Percentiles rank a stretch among this genome's conserved stretches.
phyloP scores from a whole-genome alignment of 1,139 yeast species.

The Nakaseomyces sp. region DNA sequence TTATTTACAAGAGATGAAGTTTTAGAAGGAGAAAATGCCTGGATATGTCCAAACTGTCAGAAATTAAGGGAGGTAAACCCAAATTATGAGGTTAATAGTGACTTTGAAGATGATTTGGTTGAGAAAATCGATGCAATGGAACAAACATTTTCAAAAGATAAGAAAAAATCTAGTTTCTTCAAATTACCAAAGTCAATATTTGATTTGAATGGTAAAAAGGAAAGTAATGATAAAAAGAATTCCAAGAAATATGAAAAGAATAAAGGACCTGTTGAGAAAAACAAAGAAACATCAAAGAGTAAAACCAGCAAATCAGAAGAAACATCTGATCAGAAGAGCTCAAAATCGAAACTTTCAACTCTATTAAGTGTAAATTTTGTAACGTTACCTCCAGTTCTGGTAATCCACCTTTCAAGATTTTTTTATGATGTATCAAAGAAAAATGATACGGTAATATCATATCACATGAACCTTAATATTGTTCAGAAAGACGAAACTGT shows the following conservation, averaged over 20 bases:
- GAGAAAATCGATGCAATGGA: not conserved
- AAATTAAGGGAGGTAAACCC: not conserved
- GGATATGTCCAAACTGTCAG: conserved; percentile 62
- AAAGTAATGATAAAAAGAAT: not conserved
- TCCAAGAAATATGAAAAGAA: not conserved
- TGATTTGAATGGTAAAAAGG: not conserved
- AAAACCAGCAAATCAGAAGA: conserved; percentile 6
- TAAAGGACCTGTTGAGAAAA: not conserved
- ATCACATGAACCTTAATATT: conserved; percentile 45
- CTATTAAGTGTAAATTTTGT: conserved; percentile 50
- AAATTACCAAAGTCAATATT: not conserved
- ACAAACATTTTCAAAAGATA: not conserved
- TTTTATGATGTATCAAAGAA: conserved; percentile 47
- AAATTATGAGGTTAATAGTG: not conserved
- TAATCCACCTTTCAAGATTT: conserved; percentile 54
- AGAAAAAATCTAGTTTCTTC: not conserved
- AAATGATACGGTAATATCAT: conserved; percentile 42
- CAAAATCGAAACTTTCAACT: conserved; percentile 29
- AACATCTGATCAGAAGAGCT: not conserved
- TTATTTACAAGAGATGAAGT: conserved; percentile 59
- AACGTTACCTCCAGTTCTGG: conserved; percentile 50
- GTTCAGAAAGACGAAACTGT: conserved; percentile 33
- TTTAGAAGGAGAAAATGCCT: conserved; percentile 58
- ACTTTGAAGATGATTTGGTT: not conserved
- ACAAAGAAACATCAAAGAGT: not conserved